phyloP scores from a whole-genome alignment of 129 eudicot species.

The Arctium lappa region DNA sequence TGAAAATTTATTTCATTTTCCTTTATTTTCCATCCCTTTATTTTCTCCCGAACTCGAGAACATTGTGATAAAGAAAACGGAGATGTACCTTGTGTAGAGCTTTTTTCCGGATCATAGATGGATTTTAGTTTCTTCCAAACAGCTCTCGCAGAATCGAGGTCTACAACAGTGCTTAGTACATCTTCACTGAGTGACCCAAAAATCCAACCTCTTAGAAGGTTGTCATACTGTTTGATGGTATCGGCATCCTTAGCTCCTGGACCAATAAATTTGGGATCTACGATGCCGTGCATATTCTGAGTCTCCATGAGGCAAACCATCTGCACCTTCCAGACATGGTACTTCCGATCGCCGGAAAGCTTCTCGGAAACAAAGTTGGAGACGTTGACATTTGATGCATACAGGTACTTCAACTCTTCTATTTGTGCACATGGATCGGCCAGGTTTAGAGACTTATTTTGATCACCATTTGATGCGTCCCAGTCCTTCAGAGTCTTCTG shows the following conservation, averaged over 20 bases:
- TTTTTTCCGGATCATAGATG: not conserved
- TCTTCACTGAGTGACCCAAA: constrained; percentile 8
- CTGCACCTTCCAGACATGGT: constrained; percentile 15
- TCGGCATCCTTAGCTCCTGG: not conserved
- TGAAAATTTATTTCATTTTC: not conserved
- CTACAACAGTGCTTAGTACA: not conserved
- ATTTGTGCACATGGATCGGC: not conserved
- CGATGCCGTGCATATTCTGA: not conserved
- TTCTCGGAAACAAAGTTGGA: constrained; percentile 10
- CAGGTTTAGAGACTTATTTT: not conserved
- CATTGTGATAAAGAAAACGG: not conserved
- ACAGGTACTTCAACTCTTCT: constrained; percentile 4
- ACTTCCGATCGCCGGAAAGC: not conserved
- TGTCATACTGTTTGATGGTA: not conserved
- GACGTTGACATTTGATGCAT: constrained; percentile 15
- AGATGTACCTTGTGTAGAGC: not conserved
- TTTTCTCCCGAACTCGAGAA: not conserved
- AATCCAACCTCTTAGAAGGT: constrained; percentile 19
- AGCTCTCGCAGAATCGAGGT: not conserved
- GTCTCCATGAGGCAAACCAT: constrained; percentile 10
- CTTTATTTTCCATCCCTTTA: too few relatives aligned
- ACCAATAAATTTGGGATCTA: not conserved
- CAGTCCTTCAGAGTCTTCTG: not conserved
- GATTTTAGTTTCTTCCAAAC: constrained; percentile 7
- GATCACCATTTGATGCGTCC: not conserved